A percentile compares a stretch with the other conserved stretches of the same genome.
Conservation (phyloP, 805 yeast species). For the Myxozyma sirexii region DNA sequence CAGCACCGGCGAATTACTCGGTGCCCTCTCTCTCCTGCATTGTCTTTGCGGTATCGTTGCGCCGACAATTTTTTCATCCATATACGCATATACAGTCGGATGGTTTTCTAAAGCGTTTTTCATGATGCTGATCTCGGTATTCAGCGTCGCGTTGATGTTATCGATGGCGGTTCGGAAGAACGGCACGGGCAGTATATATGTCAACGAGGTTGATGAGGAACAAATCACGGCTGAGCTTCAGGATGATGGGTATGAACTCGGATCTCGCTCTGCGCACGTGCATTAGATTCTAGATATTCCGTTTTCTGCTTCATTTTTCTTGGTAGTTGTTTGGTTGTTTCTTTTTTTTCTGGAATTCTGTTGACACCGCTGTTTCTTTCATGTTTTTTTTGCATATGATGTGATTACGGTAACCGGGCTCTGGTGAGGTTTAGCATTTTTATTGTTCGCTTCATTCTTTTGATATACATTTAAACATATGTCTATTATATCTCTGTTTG, state of each 20-base stretch:
- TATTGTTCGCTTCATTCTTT: too few relatives aligned
- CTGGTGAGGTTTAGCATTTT: too few relatives aligned
- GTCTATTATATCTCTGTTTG: too few relatives aligned
- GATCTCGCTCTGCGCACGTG: background rate
- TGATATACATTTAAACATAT: too few relatives aligned
- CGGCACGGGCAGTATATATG: conserved; percentile 14
- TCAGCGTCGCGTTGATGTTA: background rate
- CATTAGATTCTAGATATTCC: background rate
- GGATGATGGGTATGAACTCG: conserved; percentile 1
- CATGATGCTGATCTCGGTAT: background rate
- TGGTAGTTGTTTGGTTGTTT: background rate
- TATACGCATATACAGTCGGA: conserved; percentile 24
- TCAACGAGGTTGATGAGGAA: conserved; percentile 14
- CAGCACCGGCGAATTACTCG: conserved; percentile 29
- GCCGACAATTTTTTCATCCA: conserved; percentile 23
- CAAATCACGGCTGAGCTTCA: conserved; percentile 14
- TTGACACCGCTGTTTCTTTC: background rate
- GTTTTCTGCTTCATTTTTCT: background rate
- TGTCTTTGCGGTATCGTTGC: conserved; percentile 27
- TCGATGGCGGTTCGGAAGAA: conserved; percentile 1
- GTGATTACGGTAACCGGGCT: too few relatives aligned
- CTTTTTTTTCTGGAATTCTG: background rate
- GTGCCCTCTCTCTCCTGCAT: conserved; percentile 31
- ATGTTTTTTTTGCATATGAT: too few relatives aligned
- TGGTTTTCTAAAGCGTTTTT: conserved; percentile 17